These are phyloP conservation scores for Metarhizium sp. DNA, from an alignment of 2,329 filamentous ascomycete species.

Conservation along the genomic window DNA sequence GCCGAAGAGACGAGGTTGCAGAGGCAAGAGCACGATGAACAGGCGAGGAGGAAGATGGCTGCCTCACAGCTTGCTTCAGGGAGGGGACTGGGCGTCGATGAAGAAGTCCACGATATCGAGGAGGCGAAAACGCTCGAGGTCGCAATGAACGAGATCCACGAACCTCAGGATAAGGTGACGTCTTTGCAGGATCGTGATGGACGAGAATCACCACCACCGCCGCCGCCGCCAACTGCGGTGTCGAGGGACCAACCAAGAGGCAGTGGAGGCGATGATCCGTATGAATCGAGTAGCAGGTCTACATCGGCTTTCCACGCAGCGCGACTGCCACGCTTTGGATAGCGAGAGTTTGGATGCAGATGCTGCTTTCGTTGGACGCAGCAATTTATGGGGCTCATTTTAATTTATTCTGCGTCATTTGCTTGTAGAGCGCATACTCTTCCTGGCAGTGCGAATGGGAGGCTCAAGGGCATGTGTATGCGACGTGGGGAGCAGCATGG, in stretches of 20 bases:
- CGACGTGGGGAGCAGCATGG: not conserved
- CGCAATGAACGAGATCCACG: slow-evolving; percentile 20
- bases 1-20: slow-evolving; percentile 42
- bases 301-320: slow-evolving; percentile 44
- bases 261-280: not conserved
- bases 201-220: not conserved
- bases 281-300: not conserved
- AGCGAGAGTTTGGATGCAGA: slow-evolving; percentile 5
- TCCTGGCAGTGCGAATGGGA: not conserved
- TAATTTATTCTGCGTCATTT: not conserved
- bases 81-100: slow-evolving; percentile 30
- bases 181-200: not conserved
- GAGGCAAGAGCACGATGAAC: slow-evolving; percentile 42
- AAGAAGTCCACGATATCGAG: slow-evolving; percentile 4
- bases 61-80: slow-evolving; percentile 41
- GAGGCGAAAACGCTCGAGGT: slow-evolving; percentile 17
- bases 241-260: slow-evolving; percentile 1
- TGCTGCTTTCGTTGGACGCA: not conserved
- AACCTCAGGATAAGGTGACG: not conserved
- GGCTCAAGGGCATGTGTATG: not conserved
- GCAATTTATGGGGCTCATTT: not conserved
- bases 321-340: slow-evolving; percentile 46
- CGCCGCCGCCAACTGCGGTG: not conserved
- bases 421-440: not conserved
- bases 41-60: slow-evolving; percentile 42